Evolutionary conservation across 805 yeast species (phyloP).

Genomic region (Cyberlindnera nakhonratchasimensis): DNA sequence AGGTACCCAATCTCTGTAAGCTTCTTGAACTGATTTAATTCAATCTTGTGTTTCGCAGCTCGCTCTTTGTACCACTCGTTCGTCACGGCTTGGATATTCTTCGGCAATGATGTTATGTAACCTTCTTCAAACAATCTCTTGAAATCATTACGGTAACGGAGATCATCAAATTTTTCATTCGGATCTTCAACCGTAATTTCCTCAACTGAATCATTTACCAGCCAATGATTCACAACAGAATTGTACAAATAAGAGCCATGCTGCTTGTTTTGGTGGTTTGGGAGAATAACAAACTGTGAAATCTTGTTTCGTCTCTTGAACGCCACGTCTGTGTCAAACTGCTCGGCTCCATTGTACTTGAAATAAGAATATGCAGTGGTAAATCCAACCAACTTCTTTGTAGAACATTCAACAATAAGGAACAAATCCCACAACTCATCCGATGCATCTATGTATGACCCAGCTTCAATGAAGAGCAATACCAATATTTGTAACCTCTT

Average conservation of each 20-base stretch:
- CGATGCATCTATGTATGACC: slow-evolving; percentile 72
- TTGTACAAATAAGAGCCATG: slow-evolving; percentile 71
- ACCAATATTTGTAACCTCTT: slow-evolving; percentile 74
- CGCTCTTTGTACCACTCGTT: slow-evolving; percentile 39
- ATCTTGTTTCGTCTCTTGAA: slow-evolving; percentile 60
- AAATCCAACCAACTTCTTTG: slow-evolving; percentile 64
- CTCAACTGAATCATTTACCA: slow-evolving; percentile 44
- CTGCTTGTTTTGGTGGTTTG: slow-evolving; percentile 72
- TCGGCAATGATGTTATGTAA: slow-evolving; percentile 30
- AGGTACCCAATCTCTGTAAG: slow-evolving; percentile 68
- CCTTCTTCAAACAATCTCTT: slow-evolving; percentile 39
- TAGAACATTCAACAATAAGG: slow-evolving; percentile 38
- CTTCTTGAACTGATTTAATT: slow-evolving; percentile 73
- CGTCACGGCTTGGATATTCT: slow-evolving; percentile 24
- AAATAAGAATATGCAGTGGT: slow-evolving; percentile 82
- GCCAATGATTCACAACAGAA: slow-evolving; percentile 53
- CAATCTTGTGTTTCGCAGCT: slow-evolving; percentile 52
- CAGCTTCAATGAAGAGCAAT: slow-evolving; percentile 88
- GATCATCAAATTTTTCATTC: slow-evolving; percentile 84
- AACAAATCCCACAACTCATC: slow-evolving; percentile 84
- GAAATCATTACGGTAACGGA: slow-evolving; percentile 81
- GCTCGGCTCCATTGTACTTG: slow-evolving; percentile 55
- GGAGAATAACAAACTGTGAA: slow-evolving; percentile 82
- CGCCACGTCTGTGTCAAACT: slow-evolving; percentile 42
- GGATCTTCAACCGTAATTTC: slow-evolving; percentile 95